Evolutionary conservation across 148 eudicot species (phyloP).

Genomic region (Amaranthus cruentus): DNA sequence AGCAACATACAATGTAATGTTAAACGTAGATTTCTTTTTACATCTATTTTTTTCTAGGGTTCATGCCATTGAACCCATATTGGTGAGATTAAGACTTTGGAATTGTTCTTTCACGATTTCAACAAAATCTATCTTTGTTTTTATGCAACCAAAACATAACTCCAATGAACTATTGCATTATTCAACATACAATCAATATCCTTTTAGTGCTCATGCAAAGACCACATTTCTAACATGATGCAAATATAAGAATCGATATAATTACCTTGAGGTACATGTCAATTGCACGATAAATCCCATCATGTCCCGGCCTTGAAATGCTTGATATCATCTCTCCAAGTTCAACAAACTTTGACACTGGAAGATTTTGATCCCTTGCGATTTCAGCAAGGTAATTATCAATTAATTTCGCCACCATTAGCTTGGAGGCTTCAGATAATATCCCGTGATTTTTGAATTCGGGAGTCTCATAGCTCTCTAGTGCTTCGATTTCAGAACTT

Average conservation of each 20-base stretch:
- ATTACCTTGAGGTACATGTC: conserved; percentile 91
- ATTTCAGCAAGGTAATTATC: conserved; percentile 80
- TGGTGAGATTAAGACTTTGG: too few relatives aligned
- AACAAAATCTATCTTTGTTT: not conserved
- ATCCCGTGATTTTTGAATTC: conserved; percentile 45
- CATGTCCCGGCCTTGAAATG: conserved; percentile 72
- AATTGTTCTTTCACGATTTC: too few relatives aligned
- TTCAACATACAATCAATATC: too few relatives aligned
- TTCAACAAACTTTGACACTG: conserved; percentile 50
- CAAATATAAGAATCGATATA: conserved; percentile 5
- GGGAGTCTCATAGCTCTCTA: conserved; percentile 37
- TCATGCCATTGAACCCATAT: too few relatives aligned
- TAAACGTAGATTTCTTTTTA: too few relatives aligned
- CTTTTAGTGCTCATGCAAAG: not conserved
- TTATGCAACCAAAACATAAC: not conserved
- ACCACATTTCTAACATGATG: conserved; percentile 2
- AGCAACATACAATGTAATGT: not conserved
- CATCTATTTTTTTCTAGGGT: too few relatives aligned
- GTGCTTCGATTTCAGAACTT: conserved; percentile 33
- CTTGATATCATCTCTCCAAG: conserved; percentile 73
- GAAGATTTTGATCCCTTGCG: conserved; percentile 70
- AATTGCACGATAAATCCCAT: conserved; percentile 84
- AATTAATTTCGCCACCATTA: conserved; percentile 85
- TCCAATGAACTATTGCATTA: not conserved
- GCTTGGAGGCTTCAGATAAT: conserved; percentile 84